Base-by-base conservation (phyloP, 805 yeast genomes). In the Blastobotrys peoriensis region DNA sequence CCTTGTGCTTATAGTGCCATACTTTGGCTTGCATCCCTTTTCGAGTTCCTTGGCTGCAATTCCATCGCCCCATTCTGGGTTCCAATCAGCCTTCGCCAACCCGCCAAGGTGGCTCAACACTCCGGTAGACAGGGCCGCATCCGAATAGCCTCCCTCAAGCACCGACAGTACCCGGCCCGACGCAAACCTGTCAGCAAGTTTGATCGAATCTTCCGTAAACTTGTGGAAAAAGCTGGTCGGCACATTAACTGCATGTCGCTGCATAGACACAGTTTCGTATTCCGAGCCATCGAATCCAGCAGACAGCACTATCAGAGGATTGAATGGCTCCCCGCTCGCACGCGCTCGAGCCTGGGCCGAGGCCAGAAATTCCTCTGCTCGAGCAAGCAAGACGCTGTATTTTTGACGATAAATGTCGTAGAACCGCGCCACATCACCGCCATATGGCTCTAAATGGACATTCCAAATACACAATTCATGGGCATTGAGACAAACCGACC, bases 271-370 rank as follows among this genome's bases (percentile, higher is more conserved):
- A 46, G 79, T 80, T 58, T 86, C 95, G 61, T 75, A 81, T 59
- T 86, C 95, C 15, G 85, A 79, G 2, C 93, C 94, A 64, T 86
- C 95, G 60, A 86, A 86, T 1, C 95, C 95, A 0, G 95, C 89
- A 36, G 94, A 84, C 1, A 86, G 70, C n/a, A 82, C 73, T 2
- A 86, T 76, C 47, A 85, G 51, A 0, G 79, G 76, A 50, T 72
- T 74, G 59, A 76, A 79, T 2, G 70, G 69, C 55, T 57, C 64
- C 4, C 55, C 52, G 13, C 10, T 13, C 8, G 30, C 30, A 8
- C 13, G 10, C 8, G 30, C 30, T 13, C 13, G 30, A 25, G 30
- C 30, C 8, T 40, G 44, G 2, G 39, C 33, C 42, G 48, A 30
- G 15, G 60, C 25, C 57, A 84, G 69, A 54, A 75, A 86, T 55